These are phyloP conservation scores for Chytriomyces sp. DNA, from an alignment of 192 early-diverging fungal species.

Conservation along the genomic window DNA sequence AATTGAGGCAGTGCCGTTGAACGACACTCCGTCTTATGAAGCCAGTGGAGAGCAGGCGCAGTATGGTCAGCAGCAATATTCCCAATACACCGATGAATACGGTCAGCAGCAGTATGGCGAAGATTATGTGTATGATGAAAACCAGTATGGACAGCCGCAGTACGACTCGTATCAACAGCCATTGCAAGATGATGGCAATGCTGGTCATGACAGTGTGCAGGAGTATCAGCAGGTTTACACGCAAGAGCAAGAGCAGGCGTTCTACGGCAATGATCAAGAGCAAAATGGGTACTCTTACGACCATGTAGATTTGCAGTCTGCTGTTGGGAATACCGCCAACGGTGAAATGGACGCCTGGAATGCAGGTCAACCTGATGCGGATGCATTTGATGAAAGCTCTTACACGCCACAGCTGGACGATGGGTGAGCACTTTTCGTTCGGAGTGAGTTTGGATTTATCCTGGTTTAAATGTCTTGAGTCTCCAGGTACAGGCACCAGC, in stretches of 20 bases:
- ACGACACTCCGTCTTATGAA: slow-evolving; percentile 1
- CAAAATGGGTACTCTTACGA: neutral
- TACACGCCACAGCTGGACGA: too few species aligned
- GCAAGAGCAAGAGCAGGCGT: neutral
- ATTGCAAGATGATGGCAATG: neutral
- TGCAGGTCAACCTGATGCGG: too few species aligned
- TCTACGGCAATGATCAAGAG: neutral
- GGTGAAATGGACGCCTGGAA: too few species aligned
- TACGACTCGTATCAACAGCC: slow-evolving; percentile 4
- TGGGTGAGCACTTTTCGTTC: too few species aligned
- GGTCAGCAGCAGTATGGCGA: slow-evolving; percentile 14
- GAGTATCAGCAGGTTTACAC: too few species aligned
- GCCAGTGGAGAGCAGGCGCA: slow-evolving; percentile 1
- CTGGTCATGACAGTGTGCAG: neutral
- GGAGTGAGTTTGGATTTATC: too few species aligned
- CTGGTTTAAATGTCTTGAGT: too few species aligned
- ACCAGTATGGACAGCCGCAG: neutral
- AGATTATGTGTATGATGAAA: neutral
- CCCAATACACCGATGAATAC: neutral
- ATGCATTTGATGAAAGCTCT: too few species aligned
- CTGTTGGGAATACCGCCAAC: neutral
- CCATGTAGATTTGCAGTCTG: neutral
- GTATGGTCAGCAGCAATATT: neutral
- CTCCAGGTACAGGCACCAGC: too few species aligned
- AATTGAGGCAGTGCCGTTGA: neutral